Evolutionary conservation across 768 basidiomycete genomes (phyloP).

Genomic region (Tephrocybe sp.): DNA sequence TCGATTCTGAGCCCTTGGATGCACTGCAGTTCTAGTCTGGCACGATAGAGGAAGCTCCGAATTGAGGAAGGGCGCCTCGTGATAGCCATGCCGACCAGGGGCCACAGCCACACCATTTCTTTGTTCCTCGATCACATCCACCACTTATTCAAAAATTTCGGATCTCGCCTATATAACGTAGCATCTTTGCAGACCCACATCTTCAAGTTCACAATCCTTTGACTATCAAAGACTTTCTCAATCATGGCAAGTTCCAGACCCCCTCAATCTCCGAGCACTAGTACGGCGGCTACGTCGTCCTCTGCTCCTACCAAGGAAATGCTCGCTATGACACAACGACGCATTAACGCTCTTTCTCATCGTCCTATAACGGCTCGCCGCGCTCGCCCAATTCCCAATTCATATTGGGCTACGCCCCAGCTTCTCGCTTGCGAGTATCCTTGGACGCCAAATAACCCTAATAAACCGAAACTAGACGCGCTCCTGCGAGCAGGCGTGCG

Average conservation of each 20-base stretch:
- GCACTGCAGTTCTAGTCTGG: neutral
- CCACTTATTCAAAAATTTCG: neutral
- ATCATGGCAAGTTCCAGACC: slow-evolving; percentile 14
- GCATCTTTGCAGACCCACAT: neutral
- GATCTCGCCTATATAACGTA: slow-evolving; percentile 3
- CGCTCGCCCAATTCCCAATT: slow-evolving; percentile 75
- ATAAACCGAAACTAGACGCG: slow-evolving; percentile 70
- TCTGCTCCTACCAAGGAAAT: slow-evolving; percentile 15
- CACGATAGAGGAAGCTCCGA: too few relatives aligned
- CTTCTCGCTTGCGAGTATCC: slow-evolving; percentile 84
- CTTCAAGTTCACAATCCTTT: neutral
- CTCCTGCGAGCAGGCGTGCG: slow-evolving; percentile 71
- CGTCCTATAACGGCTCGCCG: slow-evolving; percentile 22
- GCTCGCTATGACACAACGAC: slow-evolving; percentile 14
- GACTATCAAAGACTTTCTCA: neutral
- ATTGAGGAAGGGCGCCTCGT: neutral
- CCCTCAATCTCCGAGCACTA: slow-evolving; percentile 2
- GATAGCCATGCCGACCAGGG: neutral
- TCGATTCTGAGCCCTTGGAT: neutral
- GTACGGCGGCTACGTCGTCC: neutral
- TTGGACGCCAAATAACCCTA: slow-evolving; percentile 59
- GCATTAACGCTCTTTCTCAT: slow-evolving; percentile 19
- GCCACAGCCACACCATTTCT: slow-evolving; percentile 10
- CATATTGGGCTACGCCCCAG: slow-evolving; percentile 76
- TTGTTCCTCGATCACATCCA: slow-evolving; percentile 7